Conservation (phyloP, 2,329 filamentous ascomycete genomes). For the Fusarium staphyleae region DNA sequence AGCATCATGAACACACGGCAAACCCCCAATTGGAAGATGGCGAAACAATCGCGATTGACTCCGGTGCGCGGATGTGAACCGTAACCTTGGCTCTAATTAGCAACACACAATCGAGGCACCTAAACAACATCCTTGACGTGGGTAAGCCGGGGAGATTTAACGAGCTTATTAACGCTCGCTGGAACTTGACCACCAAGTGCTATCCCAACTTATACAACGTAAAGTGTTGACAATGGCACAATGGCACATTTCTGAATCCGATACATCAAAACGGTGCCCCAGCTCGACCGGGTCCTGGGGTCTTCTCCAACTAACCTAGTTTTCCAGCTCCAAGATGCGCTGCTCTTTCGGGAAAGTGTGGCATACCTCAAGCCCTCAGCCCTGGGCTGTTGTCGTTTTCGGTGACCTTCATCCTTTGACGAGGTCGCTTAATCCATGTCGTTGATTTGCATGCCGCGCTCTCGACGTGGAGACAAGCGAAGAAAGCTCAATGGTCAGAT, state of each 20-base stretch:
- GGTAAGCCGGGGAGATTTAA: neutral
- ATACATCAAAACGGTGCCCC: conserved; percentile 23
- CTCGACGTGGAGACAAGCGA: conserved; percentile 16
- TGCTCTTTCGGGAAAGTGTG: conserved; percentile 33
- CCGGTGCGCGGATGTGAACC: neutral
- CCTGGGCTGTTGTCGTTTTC: conserved; percentile 33
- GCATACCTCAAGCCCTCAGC: conserved; percentile 21
- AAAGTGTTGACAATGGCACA: neutral
- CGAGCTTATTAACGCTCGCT: neutral
- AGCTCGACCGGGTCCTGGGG: conserved; percentile 1
- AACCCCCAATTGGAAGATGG: neutral
- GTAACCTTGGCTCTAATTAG: neutral
- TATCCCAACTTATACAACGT: neutral
- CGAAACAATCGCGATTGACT: conserved; percentile 5
- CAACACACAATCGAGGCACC: neutral
- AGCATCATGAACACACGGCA: neutral
- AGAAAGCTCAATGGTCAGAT: conserved; percentile 15
- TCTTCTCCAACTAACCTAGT: too few relatives aligned
- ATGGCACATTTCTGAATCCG: conserved; percentile 11
- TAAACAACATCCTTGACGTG: neutral
- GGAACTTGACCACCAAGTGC: neutral
- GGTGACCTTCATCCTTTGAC: conserved; percentile 35
- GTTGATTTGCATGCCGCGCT: conserved; percentile 38
- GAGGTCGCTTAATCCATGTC: conserved; percentile 40
- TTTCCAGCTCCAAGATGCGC: conserved; percentile 16